Evolutionary conservation across 371 early-diverging fungal species (phyloP).

Genomic region (Haplosporangium sp.): DNA sequence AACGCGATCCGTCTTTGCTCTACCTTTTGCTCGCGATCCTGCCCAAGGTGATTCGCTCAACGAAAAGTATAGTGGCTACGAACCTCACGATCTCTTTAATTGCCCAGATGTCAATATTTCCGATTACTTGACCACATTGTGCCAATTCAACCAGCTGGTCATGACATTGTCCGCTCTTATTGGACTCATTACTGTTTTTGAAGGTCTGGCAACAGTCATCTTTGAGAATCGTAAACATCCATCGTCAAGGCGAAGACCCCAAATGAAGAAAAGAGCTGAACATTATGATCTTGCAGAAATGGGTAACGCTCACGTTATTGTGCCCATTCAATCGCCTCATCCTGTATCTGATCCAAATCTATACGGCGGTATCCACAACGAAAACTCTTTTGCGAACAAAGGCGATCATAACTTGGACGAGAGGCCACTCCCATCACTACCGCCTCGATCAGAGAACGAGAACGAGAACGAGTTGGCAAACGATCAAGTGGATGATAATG

Average conservation of each 20-base stretch:
- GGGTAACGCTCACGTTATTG: slow-evolving; percentile 11
- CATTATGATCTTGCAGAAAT: not conserved
- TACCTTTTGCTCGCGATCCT: slow-evolving; percentile 21
- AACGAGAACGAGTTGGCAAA: not conserved
- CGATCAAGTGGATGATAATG: not conserved
- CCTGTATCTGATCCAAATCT: not conserved
- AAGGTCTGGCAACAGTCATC: slow-evolving; percentile 18
- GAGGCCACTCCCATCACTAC: slow-evolving; percentile 14
- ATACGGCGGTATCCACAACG: not conserved
- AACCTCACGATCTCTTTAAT: slow-evolving; percentile 26
- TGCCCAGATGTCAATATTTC: slow-evolving; percentile 12
- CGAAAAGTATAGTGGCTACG: not conserved
- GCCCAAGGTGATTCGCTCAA: not conserved
- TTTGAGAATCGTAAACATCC: slow-evolving; percentile 9
- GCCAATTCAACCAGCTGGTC: slow-evolving; percentile 15
- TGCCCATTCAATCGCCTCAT: not conserved
- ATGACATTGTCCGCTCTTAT: not conserved
- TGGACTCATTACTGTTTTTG: slow-evolving; percentile 8
- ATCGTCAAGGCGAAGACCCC: not conserved
- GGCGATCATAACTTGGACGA: not conserved
- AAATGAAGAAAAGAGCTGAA: slow-evolving; percentile 6
- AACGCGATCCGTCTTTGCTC: slow-evolving; percentile 13
- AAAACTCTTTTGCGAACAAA: not conserved
- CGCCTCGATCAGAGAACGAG: not conserved
- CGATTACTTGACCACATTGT: slow-evolving; percentile 17